Conservation (phyloP, 306 rosid species). For the Pyrus betulifolia region DNA sequence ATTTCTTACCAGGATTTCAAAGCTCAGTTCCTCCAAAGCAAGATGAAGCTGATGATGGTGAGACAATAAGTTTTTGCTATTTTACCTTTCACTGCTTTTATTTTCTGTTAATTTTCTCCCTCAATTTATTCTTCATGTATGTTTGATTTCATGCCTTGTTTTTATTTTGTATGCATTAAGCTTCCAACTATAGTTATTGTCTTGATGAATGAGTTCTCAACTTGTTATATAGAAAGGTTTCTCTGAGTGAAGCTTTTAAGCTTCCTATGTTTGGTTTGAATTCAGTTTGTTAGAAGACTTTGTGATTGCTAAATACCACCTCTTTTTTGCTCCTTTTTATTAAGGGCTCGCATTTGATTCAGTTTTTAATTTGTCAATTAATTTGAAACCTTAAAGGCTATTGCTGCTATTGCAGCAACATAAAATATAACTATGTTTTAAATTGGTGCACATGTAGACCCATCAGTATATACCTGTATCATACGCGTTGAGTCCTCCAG, state of each 20-base stretch:
- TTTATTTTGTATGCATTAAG: neutral
- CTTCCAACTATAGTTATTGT: neutral
- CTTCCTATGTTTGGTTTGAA: neutral
- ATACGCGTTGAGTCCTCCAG: neutral
- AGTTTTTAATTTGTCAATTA: neutral
- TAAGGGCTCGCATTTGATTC: neutral
- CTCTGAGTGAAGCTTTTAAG: neutral
- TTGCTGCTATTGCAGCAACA: neutral
- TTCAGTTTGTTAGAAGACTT: neutral
- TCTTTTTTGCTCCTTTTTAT: neutral
- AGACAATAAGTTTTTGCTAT: slow-evolving; percentile 22
- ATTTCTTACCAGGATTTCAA: slow-evolving; percentile 48
- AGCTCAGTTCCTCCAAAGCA: slow-evolving; percentile 41
- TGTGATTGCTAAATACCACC: neutral
- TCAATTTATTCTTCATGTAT: neutral
- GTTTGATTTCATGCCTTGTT: neutral
- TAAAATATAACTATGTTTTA: neutral
- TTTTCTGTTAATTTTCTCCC: neutral
- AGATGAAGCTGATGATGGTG: slow-evolving; percentile 66
- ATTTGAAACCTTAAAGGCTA: neutral
- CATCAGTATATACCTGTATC: neutral
- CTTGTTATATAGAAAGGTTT: neutral
- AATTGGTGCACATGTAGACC: neutral
- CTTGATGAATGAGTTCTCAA: neutral
- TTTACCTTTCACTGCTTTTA: neutral